phyloP scores from a whole-genome alignment of 345 rosid genomes.

The Populus pruinosa region DNA sequence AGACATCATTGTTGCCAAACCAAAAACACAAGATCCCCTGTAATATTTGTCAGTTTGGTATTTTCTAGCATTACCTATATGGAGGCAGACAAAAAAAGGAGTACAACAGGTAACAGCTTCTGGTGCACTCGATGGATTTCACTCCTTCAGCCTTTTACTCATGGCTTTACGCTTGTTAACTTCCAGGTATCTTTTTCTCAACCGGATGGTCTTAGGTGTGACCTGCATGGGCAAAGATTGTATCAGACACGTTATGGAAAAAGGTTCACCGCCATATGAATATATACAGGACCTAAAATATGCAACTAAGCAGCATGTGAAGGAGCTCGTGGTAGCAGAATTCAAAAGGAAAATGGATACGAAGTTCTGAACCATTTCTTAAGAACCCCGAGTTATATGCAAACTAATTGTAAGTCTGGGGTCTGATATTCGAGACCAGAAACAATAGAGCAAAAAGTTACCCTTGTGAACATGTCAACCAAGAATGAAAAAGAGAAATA shows the following conservation, averaged over 20 bases:
- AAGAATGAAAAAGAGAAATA: background rate
- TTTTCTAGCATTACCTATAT: background rate
- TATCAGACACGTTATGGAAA: background rate
- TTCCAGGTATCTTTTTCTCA: constrained; percentile 82
- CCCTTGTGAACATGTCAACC: background rate
- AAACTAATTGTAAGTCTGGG: no score
- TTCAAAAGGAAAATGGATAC: no score
- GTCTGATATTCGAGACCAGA: no score
- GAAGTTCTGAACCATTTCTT: no score
- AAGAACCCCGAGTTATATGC: no score
- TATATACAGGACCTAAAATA: no score
- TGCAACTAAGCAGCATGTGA: no score
- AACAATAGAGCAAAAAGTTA: no score
- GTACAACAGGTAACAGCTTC: constrained; percentile 10
- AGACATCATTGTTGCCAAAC: background rate
- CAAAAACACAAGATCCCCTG: background rate
- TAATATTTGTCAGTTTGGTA: background rate
- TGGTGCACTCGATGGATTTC: constrained; percentile 15
- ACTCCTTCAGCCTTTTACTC: constrained; percentile 80
- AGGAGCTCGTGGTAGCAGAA: no score
- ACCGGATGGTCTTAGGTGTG: constrained; percentile 80
- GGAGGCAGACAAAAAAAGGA: background rate
- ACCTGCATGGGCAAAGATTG: constrained; percentile 45
- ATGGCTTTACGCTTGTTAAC: constrained; percentile 86
- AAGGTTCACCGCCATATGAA: background rate